Evolutionary conservation across 2,329 filamentous ascomycete species (phyloP), one percentile per base, ranked within the genome.

Genomic region (Malbranchea cinnamomea): DNA sequence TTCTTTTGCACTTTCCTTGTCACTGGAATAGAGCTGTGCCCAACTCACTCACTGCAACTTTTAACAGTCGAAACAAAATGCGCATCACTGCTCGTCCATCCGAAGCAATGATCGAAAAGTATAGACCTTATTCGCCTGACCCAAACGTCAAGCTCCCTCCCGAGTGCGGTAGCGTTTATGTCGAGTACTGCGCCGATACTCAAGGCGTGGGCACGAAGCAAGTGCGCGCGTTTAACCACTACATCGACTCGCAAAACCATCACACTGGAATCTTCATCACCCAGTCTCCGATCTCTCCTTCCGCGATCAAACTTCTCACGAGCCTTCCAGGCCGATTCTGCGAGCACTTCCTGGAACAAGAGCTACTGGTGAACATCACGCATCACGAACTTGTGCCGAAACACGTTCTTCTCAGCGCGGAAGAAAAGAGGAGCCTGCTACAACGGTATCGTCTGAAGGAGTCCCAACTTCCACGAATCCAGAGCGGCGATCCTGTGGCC

Each of bases 361-460:
- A 98, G 59, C 60, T 98, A 45, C 68, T 95, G 36, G 85, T 98
- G 57, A 98, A 98, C 61, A 95, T 98, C 56, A 95, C 87, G 36
- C 81, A 85, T 55, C 89, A 98, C 62, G 87, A 95, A 59, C 70
- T 98, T 33, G 89, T 98, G 17, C 89, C 89, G 25, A 84, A 80
- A 53, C 89, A 98, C 52, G 76, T 95, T 21, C 61, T 95, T 37
- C 71, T 98, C 33, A 92, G 82, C 47, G 70, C 74, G 26, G 83
- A 91, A 47, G 89, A 98, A 65, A 94, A 94, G 69, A 61, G 62
- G 26, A 78, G 79, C 21, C 62, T 98, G 47, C 66, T 98, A 37
- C 74, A 84, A 59, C 68, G 89, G 39, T 98, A 98, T 60, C 74
- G 89, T 28, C 61, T 98, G 55, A 95, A 94, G 72, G 89, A 98